These are phyloP conservation scores for Leccinum barrowsii DNA, from an alignment of 768 basidiomycete species.

Conservation along the genomic window DNA sequence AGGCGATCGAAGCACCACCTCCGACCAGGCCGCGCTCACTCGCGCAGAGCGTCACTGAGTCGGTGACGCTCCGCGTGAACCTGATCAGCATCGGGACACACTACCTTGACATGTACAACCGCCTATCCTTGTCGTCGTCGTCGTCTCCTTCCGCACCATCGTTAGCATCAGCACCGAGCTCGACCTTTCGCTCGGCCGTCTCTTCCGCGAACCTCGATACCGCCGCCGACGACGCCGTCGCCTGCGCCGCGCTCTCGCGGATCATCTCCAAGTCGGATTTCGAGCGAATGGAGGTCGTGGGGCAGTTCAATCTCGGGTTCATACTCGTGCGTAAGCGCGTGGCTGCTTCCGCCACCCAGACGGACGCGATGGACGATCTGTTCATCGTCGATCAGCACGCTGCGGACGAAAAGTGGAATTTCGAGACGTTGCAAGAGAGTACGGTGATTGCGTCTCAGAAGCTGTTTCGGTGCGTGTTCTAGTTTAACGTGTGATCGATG, in stretches of 20 bases:
- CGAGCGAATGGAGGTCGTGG: constrained; percentile 73
- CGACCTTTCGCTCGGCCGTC: constrained; percentile 23
- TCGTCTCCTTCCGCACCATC: not conserved
- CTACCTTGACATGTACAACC: constrained; percentile 19
- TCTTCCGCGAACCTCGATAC: constrained; percentile 30
- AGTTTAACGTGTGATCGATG: not conserved
- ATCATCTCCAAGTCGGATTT: constrained; percentile 90
- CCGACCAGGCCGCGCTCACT: not conserved
- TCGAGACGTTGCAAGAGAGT: constrained; percentile 89
- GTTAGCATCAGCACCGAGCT: not conserved
- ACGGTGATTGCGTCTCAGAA: constrained; percentile 86
- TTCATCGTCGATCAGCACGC: constrained; percentile 98
- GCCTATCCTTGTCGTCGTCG: not conserved
- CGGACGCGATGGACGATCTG: constrained; percentile 65
- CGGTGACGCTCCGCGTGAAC: constrained; percentile 20
- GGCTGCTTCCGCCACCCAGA: not conserved
- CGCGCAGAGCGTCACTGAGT: not conserved
- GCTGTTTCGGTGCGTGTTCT: constrained; percentile 62
- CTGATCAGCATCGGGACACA: constrained; percentile 18
- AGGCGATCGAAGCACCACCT: constrained; percentile 4
- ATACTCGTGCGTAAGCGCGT: constrained; percentile 70
- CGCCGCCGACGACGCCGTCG: constrained; percentile 51
- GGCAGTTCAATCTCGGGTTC: constrained; percentile 96
- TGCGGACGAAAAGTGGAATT: constrained; percentile 98
- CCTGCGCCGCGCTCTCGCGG: constrained; percentile 67